phyloP scores from a whole-genome alignment of 2,329 filamentous ascomycete species.

The Aspergillus hortae region DNA sequence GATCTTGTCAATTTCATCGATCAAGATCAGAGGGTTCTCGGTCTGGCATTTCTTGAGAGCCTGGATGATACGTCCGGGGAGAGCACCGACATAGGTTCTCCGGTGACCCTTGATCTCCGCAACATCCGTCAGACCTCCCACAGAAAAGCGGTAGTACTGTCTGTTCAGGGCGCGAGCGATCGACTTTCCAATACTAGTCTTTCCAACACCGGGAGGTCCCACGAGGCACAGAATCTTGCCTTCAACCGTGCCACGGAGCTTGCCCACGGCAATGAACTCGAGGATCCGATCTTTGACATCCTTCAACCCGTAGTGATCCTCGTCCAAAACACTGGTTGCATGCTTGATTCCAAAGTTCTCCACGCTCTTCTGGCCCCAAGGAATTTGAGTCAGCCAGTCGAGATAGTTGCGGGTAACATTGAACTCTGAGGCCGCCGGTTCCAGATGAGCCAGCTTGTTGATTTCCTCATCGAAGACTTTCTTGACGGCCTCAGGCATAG shows the following conservation, averaged over 20 bases:
- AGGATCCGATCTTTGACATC: constrained; percentile 98
- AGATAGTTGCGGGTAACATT: constrained; percentile 98
- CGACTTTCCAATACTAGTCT: constrained; percentile 98
- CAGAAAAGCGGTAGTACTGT: constrained; percentile 97
- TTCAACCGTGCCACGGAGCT: constrained; percentile 92
- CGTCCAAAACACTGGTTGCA: constrained; percentile 83
- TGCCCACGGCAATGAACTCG: constrained; percentile 97
- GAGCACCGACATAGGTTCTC: constrained; percentile 90
- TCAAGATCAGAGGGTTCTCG: constrained; percentile 92
- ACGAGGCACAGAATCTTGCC: constrained; percentile 98
- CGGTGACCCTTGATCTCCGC: constrained; percentile 98
- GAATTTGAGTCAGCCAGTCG: constrained; percentile 97
- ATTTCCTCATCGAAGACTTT: constrained; percentile 98
- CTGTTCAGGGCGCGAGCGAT: constrained; percentile 92
- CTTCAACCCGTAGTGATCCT: constrained; percentile 94
- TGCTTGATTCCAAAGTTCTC: constrained; percentile 97
- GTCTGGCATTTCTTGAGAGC: constrained; percentile 98
- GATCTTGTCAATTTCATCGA: constrained; percentile 98
- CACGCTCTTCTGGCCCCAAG: constrained; percentile 90
- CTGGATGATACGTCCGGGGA: constrained; percentile 95
- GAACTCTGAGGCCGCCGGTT: constrained; percentile 94
- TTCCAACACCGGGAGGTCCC: constrained; percentile 93
- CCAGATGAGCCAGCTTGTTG: constrained; percentile 92
- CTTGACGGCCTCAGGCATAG: constrained; percentile 94
- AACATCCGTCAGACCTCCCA: constrained; percentile 93